Evolutionary conservation across 2,329 filamentous ascomycete genomes (phyloP), one percentile per base, ranked within the genome.

Genomic region (Cryphonectria parasitica): DNA sequence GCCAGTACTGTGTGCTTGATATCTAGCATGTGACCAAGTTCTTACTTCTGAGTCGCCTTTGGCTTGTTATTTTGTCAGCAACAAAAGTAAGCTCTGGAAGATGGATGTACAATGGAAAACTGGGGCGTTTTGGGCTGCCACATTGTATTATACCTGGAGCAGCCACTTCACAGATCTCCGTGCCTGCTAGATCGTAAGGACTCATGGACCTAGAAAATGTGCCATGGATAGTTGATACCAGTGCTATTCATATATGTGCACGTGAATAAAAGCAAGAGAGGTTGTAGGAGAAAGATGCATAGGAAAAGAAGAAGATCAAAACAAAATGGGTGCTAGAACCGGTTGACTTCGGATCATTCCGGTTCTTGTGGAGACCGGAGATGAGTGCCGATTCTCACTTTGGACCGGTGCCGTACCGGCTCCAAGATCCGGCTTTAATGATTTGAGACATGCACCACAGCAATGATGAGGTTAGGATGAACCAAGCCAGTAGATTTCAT

Each of bases 321-420:
- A 25, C 3, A 54, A 15, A 56, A 25, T 34, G 19, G 7, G 28
- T 31, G 54, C 2, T 11, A 64, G 49, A 22, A 19, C 45, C 45
- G 34, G 64, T 31, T n/a, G 45, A 39, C 22, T 10, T 58, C 45
- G 45, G 64, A n/a, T 52, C 36, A 5, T 34, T 25, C 49, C 64
- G 64, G 49, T 34, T 25, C 25, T 39, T 34, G 49, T 54, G 43
- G 64, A 36, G 34, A 39, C 64, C 39, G 61, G 28, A 58, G n/a
- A 41, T 17, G 49, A 66, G 11, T 17, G 19, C 34, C 49, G 49
- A n/a, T 22, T 43, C 39, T 43, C 61, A 64, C 25, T n/a, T n/a
- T 39, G 11, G 45, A 41, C 19, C 64, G 64, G 64, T 19, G 8
- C 64, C 64, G 64, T 28, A 8, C 36, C 64, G 45, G 64, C 31